Conservation (phyloP, 2,329 filamentous ascomycete genomes). For the Zopfia rhizophila region DNA sequence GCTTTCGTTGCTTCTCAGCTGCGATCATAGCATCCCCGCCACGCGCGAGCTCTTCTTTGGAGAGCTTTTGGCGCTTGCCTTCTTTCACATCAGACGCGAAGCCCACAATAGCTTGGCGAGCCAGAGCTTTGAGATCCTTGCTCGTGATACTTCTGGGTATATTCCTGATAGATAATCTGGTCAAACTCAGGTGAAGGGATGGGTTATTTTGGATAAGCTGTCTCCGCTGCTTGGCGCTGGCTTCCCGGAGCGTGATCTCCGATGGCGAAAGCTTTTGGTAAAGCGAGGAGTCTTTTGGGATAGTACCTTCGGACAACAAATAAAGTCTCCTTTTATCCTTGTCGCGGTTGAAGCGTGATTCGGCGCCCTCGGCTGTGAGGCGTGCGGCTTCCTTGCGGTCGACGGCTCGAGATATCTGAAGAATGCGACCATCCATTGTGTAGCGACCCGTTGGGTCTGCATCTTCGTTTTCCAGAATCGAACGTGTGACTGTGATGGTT, state of each 20-base stretch:
- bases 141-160: slow-evolving; percentile 83
- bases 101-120: slow-evolving; percentile 90
- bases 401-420: slow-evolving; percentile 87
- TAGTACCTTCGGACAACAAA: slow-evolving; percentile 85
- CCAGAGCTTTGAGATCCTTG: slow-evolving; percentile 90
- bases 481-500: slow-evolving; percentile 63
- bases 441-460: slow-evolving; percentile 85
- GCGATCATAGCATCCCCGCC: slow-evolving; percentile 83
- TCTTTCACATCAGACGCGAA: slow-evolving; percentile 91
- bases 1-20: slow-evolving; percentile 81
- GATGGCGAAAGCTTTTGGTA: slow-evolving; percentile 79
- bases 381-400: slow-evolving; percentile 81
- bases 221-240: slow-evolving; percentile 87
- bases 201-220: slow-evolving; percentile 92
- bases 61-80: slow-evolving; percentile 78
- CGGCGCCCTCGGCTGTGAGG: slow-evolving; percentile 75
- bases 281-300: slow-evolving; percentile 79
- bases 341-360: slow-evolving; percentile 72
- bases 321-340: slow-evolving; percentile 92
- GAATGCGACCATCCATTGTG: slow-evolving; percentile 87
- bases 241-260: slow-evolving; percentile 88
- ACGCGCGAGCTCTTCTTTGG: slow-evolving; percentile 86
- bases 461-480: slow-evolving; percentile 86
- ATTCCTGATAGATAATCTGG: slow-evolving; percentile 90
- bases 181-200: slow-evolving; percentile 86